Percentiles rank a stretch among this genome's conserved stretches.
phyloP scores from a whole-genome alignment of 306 rosid genomes.

The Corylus avellana region DNA sequence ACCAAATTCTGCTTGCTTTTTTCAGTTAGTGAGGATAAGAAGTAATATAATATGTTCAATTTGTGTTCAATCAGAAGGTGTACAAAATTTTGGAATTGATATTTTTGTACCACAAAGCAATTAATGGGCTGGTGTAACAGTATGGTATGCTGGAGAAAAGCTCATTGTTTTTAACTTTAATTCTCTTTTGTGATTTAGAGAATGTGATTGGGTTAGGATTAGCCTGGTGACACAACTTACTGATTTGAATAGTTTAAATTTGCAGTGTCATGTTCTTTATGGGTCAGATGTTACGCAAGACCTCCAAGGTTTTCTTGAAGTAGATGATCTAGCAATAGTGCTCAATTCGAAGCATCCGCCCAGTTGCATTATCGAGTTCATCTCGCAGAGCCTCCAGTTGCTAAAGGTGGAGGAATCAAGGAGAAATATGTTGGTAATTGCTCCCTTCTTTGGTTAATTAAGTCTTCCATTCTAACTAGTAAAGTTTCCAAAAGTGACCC shows the following conservation, averaged over 20 bases:
- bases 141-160: neutral
- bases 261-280: slow-evolving; percentile 76
- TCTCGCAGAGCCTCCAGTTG: slow-evolving; percentile 62
- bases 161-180: neutral
- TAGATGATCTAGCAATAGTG: slow-evolving; percentile 62
- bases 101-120: neutral
- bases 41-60: neutral
- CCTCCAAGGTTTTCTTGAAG: slow-evolving; percentile 66
- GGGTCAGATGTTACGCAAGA: slow-evolving; percentile 65
- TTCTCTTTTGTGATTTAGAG: neutral
- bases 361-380: slow-evolving; percentile 74
- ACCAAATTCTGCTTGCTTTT: neutral
- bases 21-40: neutral
- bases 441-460: slow-evolving; percentile 5
- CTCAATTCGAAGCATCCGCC: slow-evolving; percentile 74
- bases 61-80: neutral
- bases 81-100: neutral
- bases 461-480: neutral
- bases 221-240: slow-evolving; percentile 25
- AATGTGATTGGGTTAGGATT: slow-evolving; percentile 5
- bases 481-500: neutral
- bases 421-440: slow-evolving; percentile 62
- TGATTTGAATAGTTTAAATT: slow-evolving; percentile 29
- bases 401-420: slow-evolving; percentile 75
- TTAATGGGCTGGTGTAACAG: neutral